Base-by-base conservation (phyloP, 768 basidiomycete genomes). In the Hygrocybe coccinea region DNA sequence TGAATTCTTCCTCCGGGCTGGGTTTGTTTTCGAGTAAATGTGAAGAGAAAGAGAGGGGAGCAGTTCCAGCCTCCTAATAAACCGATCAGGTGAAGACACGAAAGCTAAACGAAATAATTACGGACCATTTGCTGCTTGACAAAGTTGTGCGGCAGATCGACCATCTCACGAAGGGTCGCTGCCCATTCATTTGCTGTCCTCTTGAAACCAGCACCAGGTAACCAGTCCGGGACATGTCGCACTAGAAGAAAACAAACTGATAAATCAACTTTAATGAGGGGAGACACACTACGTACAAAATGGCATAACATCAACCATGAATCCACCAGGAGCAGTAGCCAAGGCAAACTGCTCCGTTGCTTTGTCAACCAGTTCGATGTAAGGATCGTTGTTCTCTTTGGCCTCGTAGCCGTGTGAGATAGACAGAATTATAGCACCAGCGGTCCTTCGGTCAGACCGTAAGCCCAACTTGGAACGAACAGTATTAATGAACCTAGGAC, bases 71-170 rank as follows among this genome's bases (percentile, higher is more conserved):
- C 35, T 75, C 77, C 86, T 89, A 52, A n/a, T 11, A 22, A 50
- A 21, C 34, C 5, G 49, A 50, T 35, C 34, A 39, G 12, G 33
- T 15, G 11, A 43, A 37, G 48, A 58, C 47, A 44, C 33, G 41
- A 51, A 15, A 45, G 59, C 48, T 17, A 57, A 38, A 17, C 46
- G 39, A 25, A 58, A 56, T 55, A 17, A 46, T 54, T 49, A 55
- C 67, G 24, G 59, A 84, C 84, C 69, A 85, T 76, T 64, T 85
- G 80, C 57, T 84, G 77, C 63, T 83, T 83, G 45, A 83, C 83
- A 55, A 79, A 82, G 37, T 75, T 72, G 62, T 79, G 73, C 8
- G 85, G 84, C 53, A 71, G 71, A 24, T 80, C 75, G 24, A 83
- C 81, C 79, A 83, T 76, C 46, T 84, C 76, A 12, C 67, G 60